Evolutionary conservation across 352 stramenopile species (phyloP), one percentile per base, ranked within the genome.

Genomic region (Pythium aristosporum): DNA sequence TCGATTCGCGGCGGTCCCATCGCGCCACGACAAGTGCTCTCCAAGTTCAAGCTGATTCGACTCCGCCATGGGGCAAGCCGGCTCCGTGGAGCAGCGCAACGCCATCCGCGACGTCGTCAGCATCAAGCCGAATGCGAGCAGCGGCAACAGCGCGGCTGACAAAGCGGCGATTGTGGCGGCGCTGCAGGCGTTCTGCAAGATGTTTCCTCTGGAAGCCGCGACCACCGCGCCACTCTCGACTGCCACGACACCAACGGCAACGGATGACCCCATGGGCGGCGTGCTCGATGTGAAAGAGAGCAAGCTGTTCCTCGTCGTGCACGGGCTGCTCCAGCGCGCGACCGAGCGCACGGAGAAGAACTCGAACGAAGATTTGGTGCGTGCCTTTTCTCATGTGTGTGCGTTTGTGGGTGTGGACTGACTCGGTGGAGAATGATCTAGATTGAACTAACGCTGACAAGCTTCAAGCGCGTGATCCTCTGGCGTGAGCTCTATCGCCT

Each of bases 401-500:
- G 23, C 9, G 47, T 21, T 20, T 34, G 46, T 34, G n/a, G 18
- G 16, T 28, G 25, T 34, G 16, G 47, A 53, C 47, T 57, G 43
- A 30, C n/a, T 50, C 7, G 7, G 12, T 47, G 46, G 8, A 30
- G 18, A 30, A 36, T 61, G 48, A 18, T 54, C 7, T 28, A 87
- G 85, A 89, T 85, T 37, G 77, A 83, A 42, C 67, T 90, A 21
- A 65, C 89, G 41, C 65, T 95, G 42, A 79, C 73, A 39, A 87
- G 63, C 47, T 91, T 93, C 68, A 81, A 84, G 42, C 84, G 84
- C 18, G 69, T 95, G 41, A 88, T 95, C 50, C 62, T 78, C 47
- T 95, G 82, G 84, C 71, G 82, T 32, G 84, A 95, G 54, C 80
- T 95, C 53, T 90, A 93, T 59, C 85, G 82, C 34, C 63, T 93